A percentile compares a stretch with the other conserved stretches of the same genome.
phyloP scores from a whole-genome alignment of 2,329 filamentous ascomycete genomes.

The Cordyceps cicadae region DNA sequence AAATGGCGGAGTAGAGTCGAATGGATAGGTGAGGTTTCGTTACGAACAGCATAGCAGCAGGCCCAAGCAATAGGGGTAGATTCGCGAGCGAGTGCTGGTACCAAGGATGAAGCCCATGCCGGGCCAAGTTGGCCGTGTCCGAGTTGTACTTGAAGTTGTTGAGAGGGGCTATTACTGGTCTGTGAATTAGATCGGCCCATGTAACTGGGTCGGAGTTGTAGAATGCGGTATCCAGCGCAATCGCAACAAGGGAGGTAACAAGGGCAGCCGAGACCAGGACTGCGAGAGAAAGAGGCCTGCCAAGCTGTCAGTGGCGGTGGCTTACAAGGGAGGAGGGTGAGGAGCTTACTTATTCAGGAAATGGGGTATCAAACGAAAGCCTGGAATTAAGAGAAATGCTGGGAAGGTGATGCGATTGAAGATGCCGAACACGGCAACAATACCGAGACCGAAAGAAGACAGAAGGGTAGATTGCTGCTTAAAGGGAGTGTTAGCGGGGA shows the following conservation, averaged over 20 bases:
- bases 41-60: constrained; percentile 55
- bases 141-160: constrained; percentile 75
- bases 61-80: constrained; percentile 63
- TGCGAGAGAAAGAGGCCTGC: constrained; percentile 51
- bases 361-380: constrained; percentile 74
- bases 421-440: constrained; percentile 73
- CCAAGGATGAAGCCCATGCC: constrained; percentile 70
- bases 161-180: constrained; percentile 65
- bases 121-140: constrained; percentile 58
- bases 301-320: not conserved
- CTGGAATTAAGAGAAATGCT: constrained; percentile 80
- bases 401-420: constrained; percentile 98
- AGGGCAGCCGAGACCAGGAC: constrained; percentile 57
- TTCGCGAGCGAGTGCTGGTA: constrained; percentile 70
- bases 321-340: not conserved
- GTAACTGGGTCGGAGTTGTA: constrained; percentile 58
- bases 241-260: constrained; percentile 61
- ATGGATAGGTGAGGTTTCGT: constrained; percentile 48
- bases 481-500: constrained; percentile 19
- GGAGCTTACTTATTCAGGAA: constrained; percentile 67
- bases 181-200: constrained; percentile 53
- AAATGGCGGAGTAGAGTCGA: constrained; percentile 64
- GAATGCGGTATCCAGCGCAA: constrained; percentile 78
- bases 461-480: constrained; percentile 68
- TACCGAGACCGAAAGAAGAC: constrained; percentile 69